Base-by-base conservation (phyloP, 2,329 filamentous ascomycete genomes). In the Macrophomina tecta region DNA sequence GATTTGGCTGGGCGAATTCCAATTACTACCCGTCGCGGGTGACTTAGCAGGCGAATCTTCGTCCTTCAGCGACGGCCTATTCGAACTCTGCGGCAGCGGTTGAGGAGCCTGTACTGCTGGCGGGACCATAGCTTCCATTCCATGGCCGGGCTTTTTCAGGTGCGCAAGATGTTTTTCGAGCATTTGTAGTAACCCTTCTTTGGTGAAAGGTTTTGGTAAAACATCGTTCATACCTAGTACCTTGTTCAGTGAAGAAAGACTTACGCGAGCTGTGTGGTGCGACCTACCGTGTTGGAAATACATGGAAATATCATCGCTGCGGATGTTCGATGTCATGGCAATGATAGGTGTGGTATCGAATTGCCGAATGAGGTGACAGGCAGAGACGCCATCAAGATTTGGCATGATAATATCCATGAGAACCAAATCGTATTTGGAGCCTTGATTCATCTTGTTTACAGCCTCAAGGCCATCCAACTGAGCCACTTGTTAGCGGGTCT, bases 241-340 rank as follows among this genome's bases (percentile, higher is more conserved):
- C n/a, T 9, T 23, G 65, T 62, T 55, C 61, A 34, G 4, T 2
- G 2, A 45, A 14, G 51, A n/a, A 5, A 8, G 23, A 46, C 16
- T 7, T 42, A 32, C 2, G 36, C 4, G 23, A 32, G 23, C 9
- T 63, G 28, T 16, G 3, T 5, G 28, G 7, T 28, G 8, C 23
- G 6, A 74, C 90, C 83, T 86, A 95, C 94, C 95, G 81, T 97
- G 94, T 73, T 94, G 90, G 82, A 97, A 98, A 77, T 99, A 99
- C 82, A 96, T 94, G 64, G 94, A 92, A 69, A 98, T 96, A 76
- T 99, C 95, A 74, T 97, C 94, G 68, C 93, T 94, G 70, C 95
- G 88, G 70, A 99, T 98, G 76, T 98, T 99, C 3, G 94, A 97
- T 3, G 95, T 99, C 95, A 99, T 98, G 55, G 95, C 95, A 67